Evolutionary conservation across 371 early-diverging fungal genomes (phyloP).

Genomic region (Apophysomyces ossiformis): DNA sequence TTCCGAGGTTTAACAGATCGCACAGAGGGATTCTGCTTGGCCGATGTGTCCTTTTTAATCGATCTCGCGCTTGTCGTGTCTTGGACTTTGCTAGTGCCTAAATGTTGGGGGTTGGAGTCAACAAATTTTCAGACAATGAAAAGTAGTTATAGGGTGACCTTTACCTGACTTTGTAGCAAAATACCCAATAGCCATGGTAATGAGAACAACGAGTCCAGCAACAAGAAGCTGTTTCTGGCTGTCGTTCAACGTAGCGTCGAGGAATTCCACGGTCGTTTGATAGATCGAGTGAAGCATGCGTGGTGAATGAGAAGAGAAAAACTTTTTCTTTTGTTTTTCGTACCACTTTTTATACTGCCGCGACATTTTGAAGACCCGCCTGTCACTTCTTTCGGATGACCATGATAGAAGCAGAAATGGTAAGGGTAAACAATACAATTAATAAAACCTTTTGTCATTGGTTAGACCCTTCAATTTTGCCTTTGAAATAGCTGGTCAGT

Average conservation of each 20-base stretch:
- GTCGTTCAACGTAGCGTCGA: conserved; percentile 1
- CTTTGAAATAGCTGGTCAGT: background rate
- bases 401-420: background rate
- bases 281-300: background rate
- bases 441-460: background rate
- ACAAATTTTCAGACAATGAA: background rate
- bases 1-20: conserved; percentile 2
- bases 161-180: background rate
- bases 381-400: background rate
- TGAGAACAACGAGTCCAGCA: background rate
- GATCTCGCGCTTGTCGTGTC: background rate
- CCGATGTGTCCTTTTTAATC: background rate
- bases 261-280: conserved; percentile 1
- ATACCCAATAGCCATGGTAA: background rate
- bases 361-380: conserved; percentile 1
- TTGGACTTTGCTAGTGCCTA: background rate
- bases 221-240: background rate
- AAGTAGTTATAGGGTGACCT: background rate
- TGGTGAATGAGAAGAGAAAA: conserved; percentile 8
- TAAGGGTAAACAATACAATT: conserved; percentile 3
- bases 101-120: background rate
- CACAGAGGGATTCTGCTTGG: background rate
- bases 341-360: background rate
- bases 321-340: conserved; percentile 3
- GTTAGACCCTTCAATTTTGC: background rate